Conservation (phyloP, 768 basidiomycete species). For the Suillus sp. region DNA sequence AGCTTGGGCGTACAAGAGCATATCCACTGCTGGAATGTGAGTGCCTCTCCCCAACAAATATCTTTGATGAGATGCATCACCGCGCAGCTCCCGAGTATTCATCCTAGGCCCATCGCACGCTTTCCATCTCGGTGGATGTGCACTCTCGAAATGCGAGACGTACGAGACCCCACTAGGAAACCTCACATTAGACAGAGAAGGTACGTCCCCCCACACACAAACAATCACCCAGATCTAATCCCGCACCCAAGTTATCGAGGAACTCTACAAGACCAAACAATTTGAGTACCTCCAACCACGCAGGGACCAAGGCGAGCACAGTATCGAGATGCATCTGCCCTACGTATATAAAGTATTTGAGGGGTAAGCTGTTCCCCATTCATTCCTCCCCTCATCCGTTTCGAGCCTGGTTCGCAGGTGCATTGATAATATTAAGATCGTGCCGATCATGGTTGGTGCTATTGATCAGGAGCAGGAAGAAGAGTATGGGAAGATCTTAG, state of each 20-base stretch:
- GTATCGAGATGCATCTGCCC: slow-evolving; percentile 97
- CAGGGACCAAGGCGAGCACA: slow-evolving; percentile 93
- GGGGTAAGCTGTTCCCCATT: slow-evolving; percentile 50
- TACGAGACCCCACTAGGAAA: slow-evolving; percentile 89
- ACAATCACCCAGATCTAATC: slow-evolving; percentile 1
- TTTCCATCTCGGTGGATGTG: slow-evolving; percentile 83
- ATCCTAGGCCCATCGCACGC: slow-evolving; percentile 97
- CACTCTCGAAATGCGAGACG: slow-evolving; percentile 71
- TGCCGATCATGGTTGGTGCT: slow-evolving; percentile 90
- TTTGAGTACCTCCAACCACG: slow-evolving; percentile 67
- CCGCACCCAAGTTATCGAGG: slow-evolving; percentile 54
- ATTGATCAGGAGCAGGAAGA: slow-evolving; percentile 62
- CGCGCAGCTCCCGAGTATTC: slow-evolving; percentile 82
- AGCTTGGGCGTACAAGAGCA: slow-evolving; percentile 93
- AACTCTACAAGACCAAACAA: slow-evolving; percentile 62
- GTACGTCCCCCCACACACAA: slow-evolving; percentile 50
- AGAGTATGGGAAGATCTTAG: slow-evolving; percentile 68
- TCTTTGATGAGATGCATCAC: slow-evolving; percentile 14
- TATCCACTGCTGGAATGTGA: slow-evolving; percentile 82
- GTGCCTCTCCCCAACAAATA: slow-evolving; percentile 28
- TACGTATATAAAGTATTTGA: slow-evolving; percentile 85
- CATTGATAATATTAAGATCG: slow-evolving; percentile 76
- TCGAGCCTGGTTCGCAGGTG: slow-evolving; percentile 4
- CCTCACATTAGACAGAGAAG: slow-evolving; percentile 74
- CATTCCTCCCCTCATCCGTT: background rate